Conservation (phyloP, 1,139 yeast species). For the Sugiyamaella neomexicana region DNA sequence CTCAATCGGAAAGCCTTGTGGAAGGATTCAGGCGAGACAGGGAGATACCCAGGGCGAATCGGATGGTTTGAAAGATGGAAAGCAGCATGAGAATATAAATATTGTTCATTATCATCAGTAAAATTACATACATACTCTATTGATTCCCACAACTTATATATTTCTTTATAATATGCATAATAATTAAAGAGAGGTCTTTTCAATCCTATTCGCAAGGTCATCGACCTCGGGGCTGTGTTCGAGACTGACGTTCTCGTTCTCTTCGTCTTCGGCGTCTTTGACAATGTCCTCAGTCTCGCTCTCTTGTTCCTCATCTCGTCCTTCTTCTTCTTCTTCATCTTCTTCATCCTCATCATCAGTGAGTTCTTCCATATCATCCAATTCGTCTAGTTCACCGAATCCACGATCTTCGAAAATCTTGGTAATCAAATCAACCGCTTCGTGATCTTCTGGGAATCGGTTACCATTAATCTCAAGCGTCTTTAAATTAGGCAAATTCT, state of each 20-base stretch:
- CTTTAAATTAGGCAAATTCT: conserved; percentile 61
- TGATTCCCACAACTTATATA: not conserved
- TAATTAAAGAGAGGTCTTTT: conserved; percentile 38
- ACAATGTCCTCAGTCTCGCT: conserved; percentile 60
- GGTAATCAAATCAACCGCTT: conserved; percentile 54
- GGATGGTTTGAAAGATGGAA: conserved; percentile 7
- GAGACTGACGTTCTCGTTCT: conserved; percentile 40
- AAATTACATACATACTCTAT: conserved; percentile 5
- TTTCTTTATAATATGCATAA: conserved; percentile 3
- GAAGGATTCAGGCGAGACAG: conserved; percentile 1
- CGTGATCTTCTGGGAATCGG: conserved; percentile 77
- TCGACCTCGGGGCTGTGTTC: conserved; percentile 52
- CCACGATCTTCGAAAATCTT: conserved; percentile 72
- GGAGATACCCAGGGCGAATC: not conserved
- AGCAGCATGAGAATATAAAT: not conserved
- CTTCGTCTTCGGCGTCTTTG: conserved; percentile 60
- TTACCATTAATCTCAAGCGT: conserved; percentile 87
- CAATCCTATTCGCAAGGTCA: conserved; percentile 58
- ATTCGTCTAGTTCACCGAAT: conserved; percentile 79
- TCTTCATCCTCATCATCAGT: conserved; percentile 67
- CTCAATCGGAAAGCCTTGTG: not conserved
- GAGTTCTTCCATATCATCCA: conserved; percentile 90
- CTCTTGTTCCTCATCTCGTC: conserved; percentile 48
- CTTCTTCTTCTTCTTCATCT: conserved; percentile 49
- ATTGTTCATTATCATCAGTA: conserved; percentile 12